These are phyloP conservation scores for Penicillium vulpinum DNA, from an alignment of 2,329 filamentous ascomycete species.

Conservation along the genomic window DNA sequence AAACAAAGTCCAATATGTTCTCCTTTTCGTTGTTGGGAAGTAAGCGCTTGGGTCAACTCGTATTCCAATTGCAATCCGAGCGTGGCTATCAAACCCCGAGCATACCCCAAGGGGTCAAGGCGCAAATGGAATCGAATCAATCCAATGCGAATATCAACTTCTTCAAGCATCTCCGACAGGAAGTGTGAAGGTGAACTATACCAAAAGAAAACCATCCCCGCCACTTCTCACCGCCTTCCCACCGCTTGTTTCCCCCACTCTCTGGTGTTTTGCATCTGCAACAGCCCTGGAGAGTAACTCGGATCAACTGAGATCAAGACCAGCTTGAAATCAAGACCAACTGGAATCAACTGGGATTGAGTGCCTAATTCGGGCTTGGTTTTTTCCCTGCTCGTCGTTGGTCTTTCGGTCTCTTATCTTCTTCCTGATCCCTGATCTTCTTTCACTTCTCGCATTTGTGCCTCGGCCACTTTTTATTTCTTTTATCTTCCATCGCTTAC, in stretches of 20 bases:
- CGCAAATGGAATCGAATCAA: not conserved
- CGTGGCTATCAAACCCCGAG: slow-evolving; percentile 3
- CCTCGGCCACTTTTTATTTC: slow-evolving; percentile 1
- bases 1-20: not conserved
- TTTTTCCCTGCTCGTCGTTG: slow-evolving; percentile 3
- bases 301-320: not conserved
- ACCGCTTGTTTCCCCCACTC: slow-evolving; percentile 20
- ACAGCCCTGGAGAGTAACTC: not conserved
- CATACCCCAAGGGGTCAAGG: slow-evolving; percentile 5
- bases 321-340: not conserved
- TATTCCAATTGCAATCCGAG: slow-evolving; percentile 18
- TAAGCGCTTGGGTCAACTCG: slow-evolving; percentile 14
- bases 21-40: not conserved
- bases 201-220: not conserved
- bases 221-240: slow-evolving; percentile 17
- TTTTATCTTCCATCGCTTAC: slow-evolving; percentile 9
- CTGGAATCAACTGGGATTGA: not conserved
- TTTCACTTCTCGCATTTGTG: slow-evolving; percentile 2
- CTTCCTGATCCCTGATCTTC: not conserved
- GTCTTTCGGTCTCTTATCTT: not conserved
- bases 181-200: not conserved
- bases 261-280: not conserved
- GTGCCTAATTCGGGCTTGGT: slow-evolving; percentile 12
- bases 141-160: too few species aligned
- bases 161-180: too few species aligned